Base-by-base conservation (phyloP, 192 early-diverging fungal species). In the Entophlyctis luteolus region DNA sequence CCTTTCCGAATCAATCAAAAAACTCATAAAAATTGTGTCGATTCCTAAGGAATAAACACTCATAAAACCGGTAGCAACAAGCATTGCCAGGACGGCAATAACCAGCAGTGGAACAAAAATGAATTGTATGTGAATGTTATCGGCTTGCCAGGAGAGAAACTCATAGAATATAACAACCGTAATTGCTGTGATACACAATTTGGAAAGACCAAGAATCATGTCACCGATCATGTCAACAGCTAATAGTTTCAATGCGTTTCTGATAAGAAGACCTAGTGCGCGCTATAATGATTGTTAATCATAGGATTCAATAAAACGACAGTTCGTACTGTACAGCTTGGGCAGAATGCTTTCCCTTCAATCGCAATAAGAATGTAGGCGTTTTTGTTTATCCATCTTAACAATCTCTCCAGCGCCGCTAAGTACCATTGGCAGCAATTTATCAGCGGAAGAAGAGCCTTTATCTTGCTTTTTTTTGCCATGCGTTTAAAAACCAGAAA, bases 311-410 rank as follows among this genome's bases (percentile, higher is more conserved):
- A 57, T 8, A 34, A 35, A 1, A 33, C 33, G 5, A 57, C 18
- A 34, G 28, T n/a, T 25, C 37, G 0, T 2, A 57, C 55, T 25
- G 65, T 35, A 39, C 78, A 76, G 10, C 77, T 75, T 27, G 54
- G 75, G 69, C 77, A 86, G 65, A 86, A 86, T 42, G 70, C 55
- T 48, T 78, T 72, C 4, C 84, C 84, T 48, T 70, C 71, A 32
- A 86, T 70, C 20, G 78, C 80, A 66, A 83, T 80, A 42, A 68
- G 49, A 45, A 86, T 83, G 68, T 86, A 86, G 0, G 80, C 81
- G 68, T 86, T 79, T 68, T 82, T 81, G 67, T 77, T 84, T 65
- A 86, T 69, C 59, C 77, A 84, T 69, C 78, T 80, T 6, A 86
- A 48, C 27, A 86, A 27, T 35, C 50, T 62, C 42, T 74, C 73